Evolutionary conservation across 2,329 filamentous ascomycete species (phyloP).

Genomic region (Dryadomyces quercivorus): DNA sequence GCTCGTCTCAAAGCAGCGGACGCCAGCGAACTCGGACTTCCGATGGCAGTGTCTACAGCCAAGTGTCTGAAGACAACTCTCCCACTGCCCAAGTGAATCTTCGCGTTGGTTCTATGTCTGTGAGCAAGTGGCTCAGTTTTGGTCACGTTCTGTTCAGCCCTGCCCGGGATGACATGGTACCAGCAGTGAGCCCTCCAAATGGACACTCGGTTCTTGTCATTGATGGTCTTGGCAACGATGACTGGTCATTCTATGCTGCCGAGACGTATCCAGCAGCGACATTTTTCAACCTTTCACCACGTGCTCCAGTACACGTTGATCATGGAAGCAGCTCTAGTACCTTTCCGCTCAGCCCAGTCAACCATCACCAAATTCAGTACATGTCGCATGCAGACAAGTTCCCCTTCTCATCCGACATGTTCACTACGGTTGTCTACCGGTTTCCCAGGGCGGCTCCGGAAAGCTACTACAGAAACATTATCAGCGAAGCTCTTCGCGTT

Average conservation of each 20-base stretch:
- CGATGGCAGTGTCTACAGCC: conserved; percentile 31
- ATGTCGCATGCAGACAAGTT: conserved; percentile 50
- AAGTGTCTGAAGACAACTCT: conserved; percentile 42
- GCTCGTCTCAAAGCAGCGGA: conserved; percentile 15
- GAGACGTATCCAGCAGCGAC: conserved; percentile 64
- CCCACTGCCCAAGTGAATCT: conserved; percentile 62
- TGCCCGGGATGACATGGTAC: conserved; percentile 56
- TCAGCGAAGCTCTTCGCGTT: conserved; percentile 66
- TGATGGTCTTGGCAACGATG: conserved; percentile 74
- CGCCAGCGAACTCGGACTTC: conserved; percentile 22
- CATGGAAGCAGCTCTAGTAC: conserved; percentile 27
- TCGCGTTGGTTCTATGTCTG: conserved; percentile 68
- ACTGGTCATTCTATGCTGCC: conserved; percentile 80
- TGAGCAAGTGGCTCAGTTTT: conserved; percentile 80
- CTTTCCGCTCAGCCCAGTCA: conserved; percentile 47
- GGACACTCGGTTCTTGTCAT: conserved; percentile 60
- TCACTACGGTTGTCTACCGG: conserved; percentile 63
- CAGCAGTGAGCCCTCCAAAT: conserved; percentile 36
- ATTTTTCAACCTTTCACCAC: conserved; percentile 63
- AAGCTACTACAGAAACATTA: conserved; percentile 54
- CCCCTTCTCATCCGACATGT: conserved; percentile 65
- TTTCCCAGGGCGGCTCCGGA: conserved; percentile 63
- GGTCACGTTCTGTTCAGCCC: conserved; percentile 76
- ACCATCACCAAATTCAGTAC: conserved; percentile 67
- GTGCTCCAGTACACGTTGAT: conserved; percentile 36